Evolutionary conservation across 345 rosid species (phyloP).

Genomic region (Gossypium herbaceum): DNA sequence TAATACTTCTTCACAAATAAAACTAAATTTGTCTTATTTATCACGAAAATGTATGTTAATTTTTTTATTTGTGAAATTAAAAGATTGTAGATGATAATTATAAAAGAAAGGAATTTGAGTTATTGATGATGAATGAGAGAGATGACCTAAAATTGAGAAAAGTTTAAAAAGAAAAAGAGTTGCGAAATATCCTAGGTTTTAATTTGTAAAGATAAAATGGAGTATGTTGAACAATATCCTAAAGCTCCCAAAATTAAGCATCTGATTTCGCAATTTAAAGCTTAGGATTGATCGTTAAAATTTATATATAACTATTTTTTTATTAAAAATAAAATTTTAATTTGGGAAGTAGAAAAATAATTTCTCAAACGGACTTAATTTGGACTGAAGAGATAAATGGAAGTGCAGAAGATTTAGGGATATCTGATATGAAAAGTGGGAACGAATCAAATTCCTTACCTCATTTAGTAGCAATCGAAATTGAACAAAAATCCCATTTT

Average conservation of each 20-base stretch:
- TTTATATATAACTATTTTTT: no score
- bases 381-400: not conserved
- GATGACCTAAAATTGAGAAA: not conserved
- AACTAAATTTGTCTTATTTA: no score
- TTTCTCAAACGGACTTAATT: no score
- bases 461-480: not conserved
- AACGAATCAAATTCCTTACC: conserved; percentile 23
- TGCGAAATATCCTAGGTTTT: not conserved
- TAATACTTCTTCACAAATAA: no score
- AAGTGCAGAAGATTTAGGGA: not conserved
- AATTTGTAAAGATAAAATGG: no score
- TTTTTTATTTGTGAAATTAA: no score
- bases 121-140: not conserved
- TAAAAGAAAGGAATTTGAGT: not conserved
- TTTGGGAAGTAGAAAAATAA: no score
- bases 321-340: no score
- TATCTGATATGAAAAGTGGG: not conserved
- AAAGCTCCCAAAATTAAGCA: not conserved
- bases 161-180: not conserved
- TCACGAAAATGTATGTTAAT: no score
- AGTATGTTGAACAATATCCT: not conserved
- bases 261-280: not conserved
- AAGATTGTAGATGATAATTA: no score
- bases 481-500: not conserved
- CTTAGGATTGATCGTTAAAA: not conserved